A percentile compares a stretch with the other conserved stretches of the same genome.
Evolutionary conservation across 2,329 filamentous ascomycete genomes (phyloP).

Genomic region (Thielaviopsis populi): DNA sequence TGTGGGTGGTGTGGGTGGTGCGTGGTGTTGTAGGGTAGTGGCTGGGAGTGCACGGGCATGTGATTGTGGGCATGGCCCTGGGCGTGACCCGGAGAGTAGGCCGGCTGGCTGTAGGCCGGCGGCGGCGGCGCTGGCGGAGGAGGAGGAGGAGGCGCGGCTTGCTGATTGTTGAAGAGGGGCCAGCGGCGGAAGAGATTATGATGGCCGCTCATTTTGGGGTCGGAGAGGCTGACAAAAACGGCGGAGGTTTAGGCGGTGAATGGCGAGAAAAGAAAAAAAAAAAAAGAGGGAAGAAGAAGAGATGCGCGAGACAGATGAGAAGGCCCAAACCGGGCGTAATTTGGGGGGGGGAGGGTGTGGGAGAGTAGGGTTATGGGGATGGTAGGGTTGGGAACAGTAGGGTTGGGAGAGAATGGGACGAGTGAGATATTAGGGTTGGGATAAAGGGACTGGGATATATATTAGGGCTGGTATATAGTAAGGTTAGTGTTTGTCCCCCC

Average conservation of each 20-base stretch:
- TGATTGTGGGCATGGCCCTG: neutral
- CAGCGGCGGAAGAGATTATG: slow-evolving; percentile 1
- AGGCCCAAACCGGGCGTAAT: neutral
- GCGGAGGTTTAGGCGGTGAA: no score
- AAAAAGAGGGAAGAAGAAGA: neutral
- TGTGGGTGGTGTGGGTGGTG: neutral
- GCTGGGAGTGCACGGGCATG: neutral
- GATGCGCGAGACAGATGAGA: neutral
- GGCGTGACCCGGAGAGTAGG: neutral
- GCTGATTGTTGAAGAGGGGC: slow-evolving; percentile 1
- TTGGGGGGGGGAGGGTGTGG: neutral
- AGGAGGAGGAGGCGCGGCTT: neutral
- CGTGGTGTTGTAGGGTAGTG: neutral
- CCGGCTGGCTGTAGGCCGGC: neutral
- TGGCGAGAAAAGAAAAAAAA: neutral
- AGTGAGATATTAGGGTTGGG: no score
- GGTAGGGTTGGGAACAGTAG: neutral
- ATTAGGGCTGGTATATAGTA: no score
- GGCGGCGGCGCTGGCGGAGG: neutral
- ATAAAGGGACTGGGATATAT: no score
- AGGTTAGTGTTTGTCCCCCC: no score
- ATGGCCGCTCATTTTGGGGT: neutral
- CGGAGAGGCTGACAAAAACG: neutral
- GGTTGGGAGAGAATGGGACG: neutral
- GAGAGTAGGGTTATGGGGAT: neutral